Evolutionary conservation across 768 basidiomycete species (phyloP).

Genomic region (Roridomyces roridus): DNA sequence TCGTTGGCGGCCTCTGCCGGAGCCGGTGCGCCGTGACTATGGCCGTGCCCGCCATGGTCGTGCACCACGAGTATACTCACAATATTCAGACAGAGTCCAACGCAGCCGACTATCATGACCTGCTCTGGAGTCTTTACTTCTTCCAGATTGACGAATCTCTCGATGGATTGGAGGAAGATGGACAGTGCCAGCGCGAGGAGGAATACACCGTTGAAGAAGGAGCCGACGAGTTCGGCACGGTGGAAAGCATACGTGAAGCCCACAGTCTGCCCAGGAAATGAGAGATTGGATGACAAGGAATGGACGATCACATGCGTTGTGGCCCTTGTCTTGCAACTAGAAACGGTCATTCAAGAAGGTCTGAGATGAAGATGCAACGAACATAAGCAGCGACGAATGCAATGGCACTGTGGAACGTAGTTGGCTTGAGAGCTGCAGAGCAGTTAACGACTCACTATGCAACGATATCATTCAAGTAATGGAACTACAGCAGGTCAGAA

Average conservation of each 20-base stretch:
- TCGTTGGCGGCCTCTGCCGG: conserved; percentile 4
- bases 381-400: conserved; percentile 55
- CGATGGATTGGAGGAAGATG: conserved; percentile 58
- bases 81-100: conserved; percentile 55
- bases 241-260: conserved; percentile 63
- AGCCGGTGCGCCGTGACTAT: conserved; percentile 29
- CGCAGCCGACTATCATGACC: conserved; percentile 54
- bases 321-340: conserved; percentile 50
- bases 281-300: conserved; percentile 9
- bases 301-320: conserved; percentile 44
- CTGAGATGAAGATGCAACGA: conserved; percentile 20
- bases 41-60: conserved; percentile 49
- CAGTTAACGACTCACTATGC: conserved; percentile 43
- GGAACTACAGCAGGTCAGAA: conserved; percentile 45
- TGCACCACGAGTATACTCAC: conserved; percentile 56
- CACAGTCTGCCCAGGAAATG: conserved; percentile 39
- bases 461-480: conserved; percentile 60
- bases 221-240: conserved; percentile 61
- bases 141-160: conserved; percentile 57
- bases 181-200: conserved; percentile 58
- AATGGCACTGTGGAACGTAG: conserved; percentile 39
- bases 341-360: neutral
- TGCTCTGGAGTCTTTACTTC: conserved; percentile 47
- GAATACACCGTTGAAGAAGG: conserved; percentile 62
- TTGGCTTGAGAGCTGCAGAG: neutral